phyloP scores from a whole-genome alignment of 2,329 filamentous ascomycete genomes.

The Colletotrichum liaoningense region DNA sequence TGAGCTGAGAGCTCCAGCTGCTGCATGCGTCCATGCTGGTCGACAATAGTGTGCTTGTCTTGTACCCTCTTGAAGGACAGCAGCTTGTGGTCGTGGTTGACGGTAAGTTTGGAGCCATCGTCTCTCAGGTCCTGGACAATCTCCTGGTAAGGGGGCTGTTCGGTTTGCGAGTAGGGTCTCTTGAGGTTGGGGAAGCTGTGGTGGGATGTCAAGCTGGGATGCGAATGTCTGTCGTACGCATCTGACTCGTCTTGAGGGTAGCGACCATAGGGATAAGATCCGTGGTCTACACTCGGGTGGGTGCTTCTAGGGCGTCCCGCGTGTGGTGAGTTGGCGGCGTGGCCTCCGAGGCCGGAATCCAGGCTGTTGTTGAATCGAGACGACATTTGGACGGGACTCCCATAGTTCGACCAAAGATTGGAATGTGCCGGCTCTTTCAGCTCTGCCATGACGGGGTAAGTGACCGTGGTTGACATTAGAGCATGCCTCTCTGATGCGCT shows the following conservation, averaged over 20 bases:
- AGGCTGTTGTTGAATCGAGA: conserved; percentile 62
- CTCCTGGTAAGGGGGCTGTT: conserved; percentile 68
- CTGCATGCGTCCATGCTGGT: conserved; percentile 69
- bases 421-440: conserved; percentile 70
- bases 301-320: conserved; percentile 62
- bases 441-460: conserved; percentile 73
- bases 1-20: conserved; percentile 76
- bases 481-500: conserved; percentile 53
- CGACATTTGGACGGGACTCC: conserved; percentile 64
- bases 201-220: conserved; percentile 59
- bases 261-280: conserved; percentile 63
- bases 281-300: conserved; percentile 61
- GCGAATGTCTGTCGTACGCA: conserved; percentile 64
- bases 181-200: conserved; percentile 68
- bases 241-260: conserved; percentile 67
- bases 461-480: conserved; percentile 71
- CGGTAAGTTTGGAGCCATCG: conserved; percentile 66
- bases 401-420: conserved; percentile 70
- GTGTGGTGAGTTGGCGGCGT: conserved; percentile 59
- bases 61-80: conserved; percentile 67
- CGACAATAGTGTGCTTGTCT: conserved; percentile 71
- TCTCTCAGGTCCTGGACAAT: conserved; percentile 71
- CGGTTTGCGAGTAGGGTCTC: conserved; percentile 66
- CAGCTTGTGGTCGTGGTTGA: conserved; percentile 71
- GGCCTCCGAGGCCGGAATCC: conserved; percentile 60